These are phyloP conservation scores for Diaporthe australafricana DNA, from an alignment of 2,329 filamentous ascomycete species.

Conservation along the genomic window DNA sequence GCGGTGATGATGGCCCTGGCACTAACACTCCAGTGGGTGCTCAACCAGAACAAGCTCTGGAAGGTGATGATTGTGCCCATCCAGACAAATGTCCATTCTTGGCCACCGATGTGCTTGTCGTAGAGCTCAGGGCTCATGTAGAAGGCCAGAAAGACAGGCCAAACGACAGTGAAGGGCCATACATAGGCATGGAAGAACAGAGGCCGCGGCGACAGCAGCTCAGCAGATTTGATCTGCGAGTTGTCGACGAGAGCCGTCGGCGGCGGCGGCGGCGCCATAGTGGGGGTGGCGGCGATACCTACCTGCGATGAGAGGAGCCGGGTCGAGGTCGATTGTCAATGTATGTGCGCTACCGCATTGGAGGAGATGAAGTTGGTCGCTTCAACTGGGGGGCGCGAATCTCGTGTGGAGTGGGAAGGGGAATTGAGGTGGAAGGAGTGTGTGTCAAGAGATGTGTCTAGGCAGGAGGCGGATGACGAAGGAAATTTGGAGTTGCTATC, in stretches of 20 bases:
- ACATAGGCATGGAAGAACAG: conserved; percentile 86
- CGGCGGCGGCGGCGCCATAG: conserved; percentile 68
- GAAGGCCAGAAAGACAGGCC: conserved; percentile 90
- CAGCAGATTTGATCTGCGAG: conserved; percentile 86
- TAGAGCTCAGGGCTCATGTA: conserved; percentile 88
- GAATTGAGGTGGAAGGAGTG: conserved; percentile 1
- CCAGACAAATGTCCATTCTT: conserved; percentile 99
- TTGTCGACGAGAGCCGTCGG: conserved; percentile 79
- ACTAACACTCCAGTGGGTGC: conserved; percentile 97
- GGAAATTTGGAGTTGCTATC: conserved; percentile 37
- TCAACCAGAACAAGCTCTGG: conserved; percentile 92
- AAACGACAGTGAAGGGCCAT: conserved; percentile 92
- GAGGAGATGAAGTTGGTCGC: neutral
- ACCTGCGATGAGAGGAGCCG: conserved; percentile 6
- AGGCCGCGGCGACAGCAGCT: conserved; percentile 88
- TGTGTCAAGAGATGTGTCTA: neutral
- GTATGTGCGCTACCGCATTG: conserved; percentile 27
- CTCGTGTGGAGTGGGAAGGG: neutral
- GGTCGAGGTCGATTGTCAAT: conserved; percentile 8
- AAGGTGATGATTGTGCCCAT: conserved; percentile 86
- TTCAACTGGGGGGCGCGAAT: neutral
- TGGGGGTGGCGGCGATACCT: conserved; percentile 22
- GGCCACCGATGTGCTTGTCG: conserved; percentile 89
- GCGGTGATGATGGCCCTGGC: conserved; percentile 86
- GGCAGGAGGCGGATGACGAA: conserved; percentile 31